These are phyloP conservation scores for Trichothecium roseum DNA, from an alignment of 2,329 filamentous ascomycete genomes.

Conservation along the genomic window DNA sequence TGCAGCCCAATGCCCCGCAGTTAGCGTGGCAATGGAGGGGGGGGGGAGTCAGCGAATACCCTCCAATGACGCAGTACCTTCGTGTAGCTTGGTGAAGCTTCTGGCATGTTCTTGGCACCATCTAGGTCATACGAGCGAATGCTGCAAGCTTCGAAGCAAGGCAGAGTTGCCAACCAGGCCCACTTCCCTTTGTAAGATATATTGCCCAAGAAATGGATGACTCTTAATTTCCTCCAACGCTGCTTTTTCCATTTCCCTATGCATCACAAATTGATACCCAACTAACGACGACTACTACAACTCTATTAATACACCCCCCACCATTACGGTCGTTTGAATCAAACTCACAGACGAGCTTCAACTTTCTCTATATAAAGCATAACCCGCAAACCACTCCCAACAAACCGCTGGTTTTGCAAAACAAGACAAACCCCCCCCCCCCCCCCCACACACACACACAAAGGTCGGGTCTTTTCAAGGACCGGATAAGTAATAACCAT, in stretches of 20 bases:
- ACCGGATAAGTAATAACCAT: slow-evolving; percentile 33
- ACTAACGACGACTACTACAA: background rate
- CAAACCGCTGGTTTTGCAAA: too few species aligned
- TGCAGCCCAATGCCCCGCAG: background rate
- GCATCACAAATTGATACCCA: slow-evolving; percentile 11
- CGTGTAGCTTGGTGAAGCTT: slow-evolving; percentile 5
- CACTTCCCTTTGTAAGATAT: slow-evolving; percentile 2
- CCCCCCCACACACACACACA: too few species aligned
- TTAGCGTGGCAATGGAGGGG: too few species aligned
- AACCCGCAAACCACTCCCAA: too few species aligned
- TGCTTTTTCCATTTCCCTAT: background rate
- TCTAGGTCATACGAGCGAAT: slow-evolving; percentile 15
- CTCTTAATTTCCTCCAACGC: slow-evolving; percentile 1
- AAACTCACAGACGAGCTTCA: background rate
- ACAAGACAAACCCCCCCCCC: too few species aligned
- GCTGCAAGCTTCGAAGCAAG: slow-evolving; percentile 9
- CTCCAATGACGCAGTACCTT: too few species aligned
- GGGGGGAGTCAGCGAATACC: too few species aligned
- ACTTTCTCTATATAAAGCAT: background rate
- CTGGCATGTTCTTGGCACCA: slow-evolving; percentile 17
- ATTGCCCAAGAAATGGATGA: slow-evolving; percentile 1
- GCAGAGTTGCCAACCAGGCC: too few species aligned
- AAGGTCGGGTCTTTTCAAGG: background rate
- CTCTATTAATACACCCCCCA: background rate
- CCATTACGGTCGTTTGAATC: background rate